phyloP scores from a whole-genome alignment of 768 basidiomycete species.

The Baorangia bicolor region DNA sequence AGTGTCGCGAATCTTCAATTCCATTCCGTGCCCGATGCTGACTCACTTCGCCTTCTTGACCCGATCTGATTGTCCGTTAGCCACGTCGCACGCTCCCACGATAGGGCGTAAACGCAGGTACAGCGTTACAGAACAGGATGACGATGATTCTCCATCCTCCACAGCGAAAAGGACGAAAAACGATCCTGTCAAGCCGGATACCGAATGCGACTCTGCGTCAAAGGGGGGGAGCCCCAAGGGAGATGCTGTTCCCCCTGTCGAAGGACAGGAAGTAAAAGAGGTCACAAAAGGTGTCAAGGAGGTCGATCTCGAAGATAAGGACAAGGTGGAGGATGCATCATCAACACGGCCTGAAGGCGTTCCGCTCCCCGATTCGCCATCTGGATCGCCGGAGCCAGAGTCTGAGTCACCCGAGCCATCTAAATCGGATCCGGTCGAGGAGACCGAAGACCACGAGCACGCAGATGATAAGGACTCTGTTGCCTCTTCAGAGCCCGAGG shows the following conservation, averaged over 20 bases:
- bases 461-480: constrained; percentile 20
- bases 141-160: constrained; percentile 32
- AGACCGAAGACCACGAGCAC: constrained; percentile 11
- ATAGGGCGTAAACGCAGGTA: constrained; percentile 65
- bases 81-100: constrained; percentile 72
- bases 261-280: constrained; percentile 58
- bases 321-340: constrained; percentile 8
- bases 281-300: constrained; percentile 70
- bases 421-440: constrained; percentile 5
- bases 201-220: constrained; percentile 24
- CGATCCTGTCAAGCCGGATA: constrained; percentile 26
- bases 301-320: constrained; percentile 56
- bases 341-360: constrained; percentile 32
- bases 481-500: constrained; percentile 21
- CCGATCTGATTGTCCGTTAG: constrained; percentile 34
- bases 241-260: constrained; percentile 23
- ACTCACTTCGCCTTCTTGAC: constrained; percentile 12
- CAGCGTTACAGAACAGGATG: constrained; percentile 45
- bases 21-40: constrained; percentile 5
- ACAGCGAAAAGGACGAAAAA: constrained; percentile 35
- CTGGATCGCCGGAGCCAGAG: constrained; percentile 22
- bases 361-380: constrained; percentile 40
- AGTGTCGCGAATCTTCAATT: constrained; percentile 29
- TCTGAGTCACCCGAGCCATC: constrained; percentile 2
- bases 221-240: constrained; percentile 13